Evolutionary conservation across 371 early-diverging fungal species (phyloP), one percentile per base, ranked within the genome.

Genomic region (Apophysomyces elegans): DNA sequence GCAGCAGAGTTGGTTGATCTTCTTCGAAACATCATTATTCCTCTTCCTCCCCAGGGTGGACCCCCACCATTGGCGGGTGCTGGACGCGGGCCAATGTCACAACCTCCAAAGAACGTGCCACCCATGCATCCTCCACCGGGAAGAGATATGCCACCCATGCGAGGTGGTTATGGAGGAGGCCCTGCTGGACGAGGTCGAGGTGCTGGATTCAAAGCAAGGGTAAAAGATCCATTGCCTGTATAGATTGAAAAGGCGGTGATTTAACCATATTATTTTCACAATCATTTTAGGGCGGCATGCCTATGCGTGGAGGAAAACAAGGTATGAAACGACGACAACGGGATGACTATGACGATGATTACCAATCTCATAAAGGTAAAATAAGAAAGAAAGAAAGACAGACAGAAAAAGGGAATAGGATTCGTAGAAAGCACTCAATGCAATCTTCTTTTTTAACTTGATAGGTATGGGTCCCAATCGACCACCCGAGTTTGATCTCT

Each of bases 401-500:
- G 2, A 0, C 1, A 26, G 26, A 26, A 26, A 2, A 26, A 26
- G 3, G 32, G 32, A 26, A 26, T 26, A 26, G 32, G 32, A 26
- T 2, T 1, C 1, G 32, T 3, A 2, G 32, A 26, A 26, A 26
- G 2, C 32, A 2, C 32, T 26, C 32, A 26, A 26, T 26, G 32
- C 2, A 26, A 26, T 26, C 21, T 56, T 46, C 39, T 59, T 45
- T 58, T 16, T 38, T n/a, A 46, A 26, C 41, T 26, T 14, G 44
- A 36, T 67, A 80, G 84, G 84, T 32, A 80, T 80, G 71, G 84
- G 81, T 7, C 84, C 80, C 21, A 88, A 88, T 61, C 79, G 87
- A 46, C 87, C 88, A 47, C 88, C 88, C 43, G 84, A 86, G 54
- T 86, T 76, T 67, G 88, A 88, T 68, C 56, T 86, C 3, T 88